phyloP scores from a whole-genome alignment of 192 early-diverging fungal genomes.

The Gaertneriomyces semiglobifer region DNA sequence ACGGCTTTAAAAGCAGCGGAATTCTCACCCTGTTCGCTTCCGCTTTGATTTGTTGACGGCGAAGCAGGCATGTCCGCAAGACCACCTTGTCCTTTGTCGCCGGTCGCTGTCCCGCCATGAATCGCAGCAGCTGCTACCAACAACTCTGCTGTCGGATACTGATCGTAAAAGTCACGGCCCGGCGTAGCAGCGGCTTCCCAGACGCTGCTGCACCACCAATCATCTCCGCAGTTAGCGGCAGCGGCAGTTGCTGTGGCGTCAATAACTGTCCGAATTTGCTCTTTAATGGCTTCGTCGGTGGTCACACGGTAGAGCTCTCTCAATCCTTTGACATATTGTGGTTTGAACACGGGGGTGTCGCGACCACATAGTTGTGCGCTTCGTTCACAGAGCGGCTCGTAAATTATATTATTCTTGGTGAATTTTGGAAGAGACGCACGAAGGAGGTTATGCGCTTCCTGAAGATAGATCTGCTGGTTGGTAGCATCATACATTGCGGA shows the following conservation, averaged over 20 bases:
- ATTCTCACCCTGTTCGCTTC: too few species aligned
- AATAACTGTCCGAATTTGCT: conserved; percentile 20
- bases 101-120: conserved; percentile 22
- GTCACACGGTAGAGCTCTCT: conserved; percentile 15
- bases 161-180: conserved; percentile 13
- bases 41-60: too few species aligned
- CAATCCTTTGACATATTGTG: conserved; percentile 20
- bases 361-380: conserved; percentile 1
- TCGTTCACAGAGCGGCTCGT: conserved; percentile 16
- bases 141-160: conserved; percentile 20
- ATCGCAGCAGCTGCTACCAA: conserved; percentile 19
- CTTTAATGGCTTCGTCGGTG: conserved; percentile 23
- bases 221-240: neutral
- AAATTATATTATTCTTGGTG: conserved; percentile 16
- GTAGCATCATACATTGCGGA: conserved; percentile 35
- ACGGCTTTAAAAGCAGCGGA: too few species aligned
- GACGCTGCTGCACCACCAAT: conserved; percentile 15
- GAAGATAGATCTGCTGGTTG: conserved; percentile 8
- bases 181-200: conserved; percentile 18
- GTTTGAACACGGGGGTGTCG: conserved; percentile 15
- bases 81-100: neutral
- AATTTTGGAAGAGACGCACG: conserved; percentile 15
- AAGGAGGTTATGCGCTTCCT: conserved; percentile 22
- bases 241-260: conserved; percentile 20
- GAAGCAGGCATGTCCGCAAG: too few species aligned